Percentiles rank a stretch among this genome's conserved stretches.
Conservation (phyloP, 345 rosid genomes). For the Melastoma malabathricum region DNA sequence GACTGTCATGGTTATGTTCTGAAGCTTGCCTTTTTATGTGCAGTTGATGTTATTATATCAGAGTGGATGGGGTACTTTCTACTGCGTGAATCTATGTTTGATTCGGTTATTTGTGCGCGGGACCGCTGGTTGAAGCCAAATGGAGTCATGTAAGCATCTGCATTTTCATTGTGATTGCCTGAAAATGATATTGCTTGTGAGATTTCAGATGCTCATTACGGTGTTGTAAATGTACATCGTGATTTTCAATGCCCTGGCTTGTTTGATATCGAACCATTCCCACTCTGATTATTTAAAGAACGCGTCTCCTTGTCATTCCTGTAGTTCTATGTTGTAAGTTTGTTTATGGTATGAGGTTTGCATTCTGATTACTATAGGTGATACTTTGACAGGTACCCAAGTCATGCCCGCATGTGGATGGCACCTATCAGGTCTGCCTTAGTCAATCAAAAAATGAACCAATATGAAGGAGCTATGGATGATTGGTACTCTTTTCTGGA, state of each 20-base stretch:
- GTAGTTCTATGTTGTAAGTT: too few species aligned
- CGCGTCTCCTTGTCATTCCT: too few species aligned
- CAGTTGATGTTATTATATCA: slow-evolving; percentile 96
- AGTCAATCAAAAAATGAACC: slow-evolving; percentile 49
- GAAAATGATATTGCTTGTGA: too few species aligned
- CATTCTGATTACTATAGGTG: slow-evolving; percentile 4
- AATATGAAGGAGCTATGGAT: slow-evolving; percentile 67
- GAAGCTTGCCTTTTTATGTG: slow-evolving; percentile 11
- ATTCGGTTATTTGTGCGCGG: slow-evolving; percentile 93
- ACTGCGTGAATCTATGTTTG: slow-evolving; percentile 94
- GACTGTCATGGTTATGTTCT: neutral
- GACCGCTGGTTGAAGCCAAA: slow-evolving; percentile 91
- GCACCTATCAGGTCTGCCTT: slow-evolving; percentile 71
- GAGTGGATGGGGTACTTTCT: slow-evolving; percentile 99
- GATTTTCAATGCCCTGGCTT: too few species aligned
- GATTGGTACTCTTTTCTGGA: slow-evolving; percentile 66
- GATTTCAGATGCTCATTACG: too few species aligned
- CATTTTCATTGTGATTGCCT: slow-evolving; percentile 1
- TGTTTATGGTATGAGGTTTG: too few species aligned
- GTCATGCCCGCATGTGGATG: slow-evolving; percentile 99
- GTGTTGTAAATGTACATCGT: too few species aligned
- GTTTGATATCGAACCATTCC: too few species aligned
- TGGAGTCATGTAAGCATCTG: slow-evolving; percentile 73
- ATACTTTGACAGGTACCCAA: slow-evolving; percentile 68
- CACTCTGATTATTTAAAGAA: too few species aligned